Base-by-base conservation (phyloP, 805 yeast species). In the Suhomyces sp. region DNA sequence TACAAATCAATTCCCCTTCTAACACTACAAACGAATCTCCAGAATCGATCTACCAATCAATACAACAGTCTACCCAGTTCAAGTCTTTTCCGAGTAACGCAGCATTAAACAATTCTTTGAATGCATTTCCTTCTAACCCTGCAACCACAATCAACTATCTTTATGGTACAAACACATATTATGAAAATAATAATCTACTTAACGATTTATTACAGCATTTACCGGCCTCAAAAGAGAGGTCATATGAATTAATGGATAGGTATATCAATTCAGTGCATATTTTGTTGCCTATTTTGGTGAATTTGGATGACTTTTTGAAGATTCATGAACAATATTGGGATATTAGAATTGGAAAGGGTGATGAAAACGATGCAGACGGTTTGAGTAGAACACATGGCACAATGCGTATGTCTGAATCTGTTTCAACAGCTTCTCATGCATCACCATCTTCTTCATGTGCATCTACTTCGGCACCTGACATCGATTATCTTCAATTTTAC, bases 241-340 rank as follows among this genome's bases (percentile, higher is more conserved):
- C 78, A 0, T 69, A 60, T 44, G 75, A 69, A 36, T 55, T 77
- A 26, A 56, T 76, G 2, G 65, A 68, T 22, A 57, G 80, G 18
- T 77, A 72, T 44, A 51, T 70, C 8, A 68, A 66, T 31, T 72
- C 79, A 0, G 77, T 77, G 10, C 82, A 77, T 46, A 72, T 76
- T 6, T 58, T 77, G n/a, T 50, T 77, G 7, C 83, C 83, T 0
- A 53, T 77, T 4, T 39, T 77, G 36, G 57, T 64, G 22, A 77
- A 76, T 42, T 44, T 75, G 19, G 50, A 55, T 13, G 72, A 66
- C 19, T 72, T 76, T 41, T 38, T 63, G 3, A 50, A 51, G 17
- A 68, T 67, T 28, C 81, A 76, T 48, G 76, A 72, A 20, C 50
- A 51, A 12, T 77, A 65, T 43, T 77, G 82, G 82, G 61, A 61